Evolutionary conservation across 1,284 basidiomycete genomes (phyloP), one percentile per base, ranked within the genome.

Genomic region (Apiotrichum montevideense): DNA sequence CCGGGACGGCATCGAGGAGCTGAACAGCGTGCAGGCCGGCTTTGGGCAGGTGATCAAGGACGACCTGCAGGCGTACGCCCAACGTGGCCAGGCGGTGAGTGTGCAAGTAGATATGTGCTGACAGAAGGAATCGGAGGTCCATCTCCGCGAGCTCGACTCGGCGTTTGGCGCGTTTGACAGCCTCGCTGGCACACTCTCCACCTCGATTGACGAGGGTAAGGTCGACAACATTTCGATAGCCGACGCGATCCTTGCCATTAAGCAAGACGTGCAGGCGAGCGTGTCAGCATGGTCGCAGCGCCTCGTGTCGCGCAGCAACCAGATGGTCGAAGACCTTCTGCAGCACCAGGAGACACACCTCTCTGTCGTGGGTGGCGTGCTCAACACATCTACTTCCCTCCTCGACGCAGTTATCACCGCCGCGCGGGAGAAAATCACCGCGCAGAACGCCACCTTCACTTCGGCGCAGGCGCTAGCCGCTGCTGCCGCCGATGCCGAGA

Each of bases 361-460:
- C 8, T 51, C 64, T 6, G 71, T 74, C 47, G 74, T 79, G 13
- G 63, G 66, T 4, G 64, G 61, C 1, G 75, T 77, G 1, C 57
- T 80, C 1, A 69, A 65, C 10, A 62, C 64, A 1, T 73, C 77
- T 5, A 65, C 72, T 0, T 65, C 69, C 37, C 75, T 88, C 14
- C 75, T 88, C 34, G 85, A 88, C 44, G 77, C 76, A 0, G 79
- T 87, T 35, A 77, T 87, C 29, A 76, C 77, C 13, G 84, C 87
- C 49, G 82, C 84, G 0, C 78, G 82, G 6, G 74, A 80, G 0
- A 84, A 85, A 60, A 77, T 87, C 48, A 75, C 81, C 13, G 72
- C 78, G 0, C 84, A 89, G 68, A 79, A 79, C 35, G 78, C 81
- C 53, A 75, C 81, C 9, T 71, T 84, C 3, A 72, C 77, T 29